A percentile compares a stretch with the other conserved stretches of the same genome.
phyloP scores from a whole-genome alignment of 352 stramenopile genomes.

The Phytophthora pluvialis region DNA sequence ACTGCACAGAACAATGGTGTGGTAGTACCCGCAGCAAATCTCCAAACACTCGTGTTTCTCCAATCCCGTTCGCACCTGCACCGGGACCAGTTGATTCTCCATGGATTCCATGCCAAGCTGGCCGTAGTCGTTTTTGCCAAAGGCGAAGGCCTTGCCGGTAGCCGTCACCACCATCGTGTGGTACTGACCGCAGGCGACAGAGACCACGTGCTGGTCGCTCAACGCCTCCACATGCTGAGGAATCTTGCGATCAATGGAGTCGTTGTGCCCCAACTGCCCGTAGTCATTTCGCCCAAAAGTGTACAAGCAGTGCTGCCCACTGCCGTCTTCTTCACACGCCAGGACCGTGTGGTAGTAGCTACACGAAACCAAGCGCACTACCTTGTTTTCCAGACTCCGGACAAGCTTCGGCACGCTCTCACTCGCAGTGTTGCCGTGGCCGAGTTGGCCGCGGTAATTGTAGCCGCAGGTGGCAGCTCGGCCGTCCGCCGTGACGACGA shows the following conservation, averaged over 20 bases:
- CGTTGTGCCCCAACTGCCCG: slow-evolving; percentile 90
- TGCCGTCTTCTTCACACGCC: slow-evolving; percentile 53
- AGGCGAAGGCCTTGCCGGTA: slow-evolving; percentile 75
- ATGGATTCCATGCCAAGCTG: slow-evolving; percentile 87
- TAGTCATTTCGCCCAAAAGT: slow-evolving; percentile 94
- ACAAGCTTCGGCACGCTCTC: slow-evolving; percentile 86
- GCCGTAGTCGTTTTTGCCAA: slow-evolving; percentile 95
- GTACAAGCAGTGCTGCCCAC: slow-evolving; percentile 60
- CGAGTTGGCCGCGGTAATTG: slow-evolving; percentile 94
- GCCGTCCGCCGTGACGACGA: slow-evolving; percentile 84
- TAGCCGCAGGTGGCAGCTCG: slow-evolving; percentile 89
- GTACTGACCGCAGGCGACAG: slow-evolving; percentile 92
- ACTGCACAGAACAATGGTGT: slow-evolving; percentile 84
- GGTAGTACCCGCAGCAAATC: slow-evolving; percentile 93
- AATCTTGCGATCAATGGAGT: slow-evolving; percentile 89
- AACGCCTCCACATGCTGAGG: slow-evolving; percentile 76
- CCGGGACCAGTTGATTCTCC: slow-evolving; percentile 69
- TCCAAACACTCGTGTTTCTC: slow-evolving; percentile 79
- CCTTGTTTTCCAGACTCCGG: slow-evolving; percentile 64
- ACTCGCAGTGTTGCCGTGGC: slow-evolving; percentile 88
- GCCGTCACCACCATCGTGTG: slow-evolving; percentile 86
- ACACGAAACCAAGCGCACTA: slow-evolving; percentile 87
- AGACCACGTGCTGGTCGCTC: slow-evolving; percentile 63
- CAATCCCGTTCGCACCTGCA: slow-evolving; percentile 56
- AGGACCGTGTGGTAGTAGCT: slow-evolving; percentile 95